Conservation (phyloP, 129 eudicot species). For the Flaveria linearis region DNA sequence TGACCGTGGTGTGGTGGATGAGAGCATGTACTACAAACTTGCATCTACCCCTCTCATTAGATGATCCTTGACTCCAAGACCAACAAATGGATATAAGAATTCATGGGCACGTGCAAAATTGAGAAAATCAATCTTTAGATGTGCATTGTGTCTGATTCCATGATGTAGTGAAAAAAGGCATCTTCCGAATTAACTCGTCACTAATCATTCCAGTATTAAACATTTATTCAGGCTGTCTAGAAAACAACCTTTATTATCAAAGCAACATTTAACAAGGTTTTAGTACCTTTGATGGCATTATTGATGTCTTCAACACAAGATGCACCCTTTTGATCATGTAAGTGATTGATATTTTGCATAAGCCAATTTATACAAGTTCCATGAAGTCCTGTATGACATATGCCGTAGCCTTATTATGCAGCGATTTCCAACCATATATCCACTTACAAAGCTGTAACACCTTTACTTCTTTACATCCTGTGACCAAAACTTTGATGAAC, state of each 20-base stretch:
- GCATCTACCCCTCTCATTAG: too few relatives aligned
- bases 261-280: neutral
- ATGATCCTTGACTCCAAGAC: too few relatives aligned
- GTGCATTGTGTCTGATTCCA: too few relatives aligned
- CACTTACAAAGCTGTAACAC: neutral
- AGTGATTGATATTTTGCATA: neutral
- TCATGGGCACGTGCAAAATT: too few relatives aligned
- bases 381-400: neutral
- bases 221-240: neutral
- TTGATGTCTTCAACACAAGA: neutral
- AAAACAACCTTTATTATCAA: neutral
- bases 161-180: neutral
- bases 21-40: too few relatives aligned
- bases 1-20: too few relatives aligned
- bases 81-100: too few relatives aligned
- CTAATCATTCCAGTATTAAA: neutral
- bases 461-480: neutral
- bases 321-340: neutral
- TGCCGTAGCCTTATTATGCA: neutral
- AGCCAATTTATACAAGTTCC: neutral
- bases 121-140: too few relatives aligned
- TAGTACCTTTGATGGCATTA: neutral
- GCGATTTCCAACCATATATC: neutral
- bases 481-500: neutral
- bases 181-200: neutral